These are phyloP conservation scores for Ophiostoma sp. DNA, from an alignment of 2,329 filamentous ascomycete species.

Conservation along the genomic window DNA sequence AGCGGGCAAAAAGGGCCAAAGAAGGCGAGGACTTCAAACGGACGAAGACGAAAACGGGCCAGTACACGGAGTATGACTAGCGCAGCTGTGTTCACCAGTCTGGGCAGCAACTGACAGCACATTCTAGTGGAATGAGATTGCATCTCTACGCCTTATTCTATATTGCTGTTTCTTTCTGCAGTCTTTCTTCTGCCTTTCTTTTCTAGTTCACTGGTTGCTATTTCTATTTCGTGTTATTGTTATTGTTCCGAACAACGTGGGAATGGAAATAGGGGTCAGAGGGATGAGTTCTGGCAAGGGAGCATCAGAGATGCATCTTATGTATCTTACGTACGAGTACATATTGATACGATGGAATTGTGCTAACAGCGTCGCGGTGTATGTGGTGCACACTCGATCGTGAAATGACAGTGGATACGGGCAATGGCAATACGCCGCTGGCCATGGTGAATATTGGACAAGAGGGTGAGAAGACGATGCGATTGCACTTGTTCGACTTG, in stretches of 20 bases:
- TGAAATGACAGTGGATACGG: too few relatives aligned
- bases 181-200: too few relatives aligned
- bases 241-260: slow-evolving; percentile 7
- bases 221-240: background rate
- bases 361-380: background rate
- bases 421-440: too few relatives aligned
- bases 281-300: background rate
- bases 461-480: too few relatives aligned
- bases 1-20: slow-evolving; percentile 11
- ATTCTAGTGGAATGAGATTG: background rate
- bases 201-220: too few relatives aligned
- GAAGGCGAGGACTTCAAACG: background rate
- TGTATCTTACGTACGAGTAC: background rate
- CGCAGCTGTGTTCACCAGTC: background rate
- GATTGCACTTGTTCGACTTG: too few relatives aligned
- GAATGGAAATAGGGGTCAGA: background rate
- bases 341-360: too few relatives aligned
- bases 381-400: background rate
- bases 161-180: background rate
- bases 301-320: background rate
- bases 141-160: background rate
- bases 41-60: background rate
- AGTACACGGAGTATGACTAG: background rate
- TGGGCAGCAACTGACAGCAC: too few relatives aligned
- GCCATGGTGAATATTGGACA: too few relatives aligned